Evolutionary conservation across 768 basidiomycete species (phyloP), one percentile per base, ranked within the genome.

Genomic region (Leccinum boreale): DNA sequence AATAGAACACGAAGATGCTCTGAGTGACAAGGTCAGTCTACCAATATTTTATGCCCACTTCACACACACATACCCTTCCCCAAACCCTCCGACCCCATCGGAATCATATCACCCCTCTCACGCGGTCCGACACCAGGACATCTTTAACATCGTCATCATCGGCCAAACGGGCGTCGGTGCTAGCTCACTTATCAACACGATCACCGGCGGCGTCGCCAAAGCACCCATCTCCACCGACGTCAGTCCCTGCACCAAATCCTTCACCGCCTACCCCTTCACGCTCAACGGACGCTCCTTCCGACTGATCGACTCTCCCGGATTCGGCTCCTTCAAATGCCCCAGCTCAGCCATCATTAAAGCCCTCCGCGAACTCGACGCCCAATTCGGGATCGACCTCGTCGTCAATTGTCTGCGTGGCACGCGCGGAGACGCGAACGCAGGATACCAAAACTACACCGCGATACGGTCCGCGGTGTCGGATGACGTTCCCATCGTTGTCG

Each of bases 131-230:
- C 51, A 26, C 24, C 49, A 69, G 68, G 64, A 69, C 60, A 52
- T 66, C 59, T 70, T 69, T 61, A 70, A 70, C 58, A 59, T 70
- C 58, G 62, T 70, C 56, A 19, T 72, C 17, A 70, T 72, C 58
- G 70, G 69, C 7, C 68, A 70, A 58, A 72, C 70, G 1, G 69
- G 69, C 50, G 57, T 69, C 50, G 73, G 74, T 24, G 76, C 72
- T 56, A 79, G 79, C 59, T 77, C 75, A 12, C 61, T 79, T 42
- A 62, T 78, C 59, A 79, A 79, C 62, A 65, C 77, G 67, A 61
- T 78, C 55, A 65, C 60, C 4, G 58, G 62, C 1, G 58, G 62
- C 36, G 5, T n/a, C 11, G 15, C 60, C 8, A 48, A 59, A 10
- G 68, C 63, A 12, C 64, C 63, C 26, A 58, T 64, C 23, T 70